Percentiles rank a stretch among this genome's conserved stretches.
Evolutionary conservation across 164 flowering plant species (phyloP).

Genomic region (Piper betle): DNA sequence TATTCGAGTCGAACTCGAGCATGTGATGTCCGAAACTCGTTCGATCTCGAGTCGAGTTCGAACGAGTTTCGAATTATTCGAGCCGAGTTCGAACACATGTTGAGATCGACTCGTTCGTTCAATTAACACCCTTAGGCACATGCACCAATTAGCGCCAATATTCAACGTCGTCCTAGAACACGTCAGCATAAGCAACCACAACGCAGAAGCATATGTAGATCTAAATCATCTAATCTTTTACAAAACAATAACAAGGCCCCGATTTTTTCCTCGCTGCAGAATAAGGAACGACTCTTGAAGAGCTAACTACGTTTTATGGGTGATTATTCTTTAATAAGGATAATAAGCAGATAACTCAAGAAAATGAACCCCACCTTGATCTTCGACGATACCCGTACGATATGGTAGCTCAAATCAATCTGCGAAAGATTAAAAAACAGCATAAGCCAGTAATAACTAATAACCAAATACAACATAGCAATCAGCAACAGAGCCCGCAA

Average conservation of each 20-base stretch:
- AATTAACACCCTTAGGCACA: too few species aligned
- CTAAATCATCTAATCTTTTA: background rate
- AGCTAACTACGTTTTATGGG: background rate
- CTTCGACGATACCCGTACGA: conserved; percentile 43
- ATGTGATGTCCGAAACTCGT: too few species aligned
- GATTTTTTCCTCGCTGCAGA: background rate
- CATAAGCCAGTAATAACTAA: background rate
- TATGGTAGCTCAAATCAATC: conserved; percentile 76
- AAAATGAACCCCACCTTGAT: conserved; percentile 38
- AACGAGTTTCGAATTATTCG: too few species aligned
- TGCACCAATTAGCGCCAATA: background rate
- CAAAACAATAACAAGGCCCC: background rate
- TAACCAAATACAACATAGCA: background rate
- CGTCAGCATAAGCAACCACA: background rate
- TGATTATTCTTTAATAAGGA: background rate
- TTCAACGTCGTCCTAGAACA: background rate
- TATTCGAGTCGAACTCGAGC: too few species aligned
- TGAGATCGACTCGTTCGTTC: too few species aligned
- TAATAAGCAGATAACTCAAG: background rate
- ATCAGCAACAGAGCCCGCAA: background rate
- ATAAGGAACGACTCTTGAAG: background rate
- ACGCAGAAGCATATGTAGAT: background rate
- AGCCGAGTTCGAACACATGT: too few species aligned
- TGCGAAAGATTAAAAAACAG: conserved; percentile 21
- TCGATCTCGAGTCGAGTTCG: too few species aligned